These are phyloP conservation scores for Ophiostoma novo-ulmi DNA, from an alignment of 2,329 filamentous ascomycete species.

Conservation along the genomic window DNA sequence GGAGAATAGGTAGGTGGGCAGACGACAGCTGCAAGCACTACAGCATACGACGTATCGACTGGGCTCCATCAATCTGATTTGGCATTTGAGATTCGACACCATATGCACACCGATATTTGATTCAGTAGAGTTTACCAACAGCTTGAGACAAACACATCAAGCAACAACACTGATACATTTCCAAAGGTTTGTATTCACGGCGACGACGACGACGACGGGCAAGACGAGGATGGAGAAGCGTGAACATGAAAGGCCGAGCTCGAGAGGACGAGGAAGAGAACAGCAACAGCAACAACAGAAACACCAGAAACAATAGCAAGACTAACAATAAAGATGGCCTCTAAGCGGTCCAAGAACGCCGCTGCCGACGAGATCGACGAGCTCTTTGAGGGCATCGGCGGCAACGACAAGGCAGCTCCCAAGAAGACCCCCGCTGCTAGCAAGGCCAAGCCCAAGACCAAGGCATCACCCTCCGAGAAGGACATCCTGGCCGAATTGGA, in stretches of 20 bases:
- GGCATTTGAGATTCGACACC: background rate
- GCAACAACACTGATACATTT: background rate
- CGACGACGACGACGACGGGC: background rate
- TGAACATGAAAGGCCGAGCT: background rate
- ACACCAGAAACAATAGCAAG: background rate
- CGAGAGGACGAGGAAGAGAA: background rate
- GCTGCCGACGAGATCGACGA: conserved; percentile 60
- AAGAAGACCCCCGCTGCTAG: conserved; percentile 37
- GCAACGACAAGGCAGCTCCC: conserved; percentile 35
- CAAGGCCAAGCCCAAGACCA: conserved; percentile 42
- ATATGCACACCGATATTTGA: background rate
- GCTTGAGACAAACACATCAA: background rate
- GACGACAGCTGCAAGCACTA: background rate
- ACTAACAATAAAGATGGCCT: conserved; percentile 45
- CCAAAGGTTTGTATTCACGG: background rate
- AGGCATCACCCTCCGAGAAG: conserved; percentile 50
- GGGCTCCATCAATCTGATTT: conserved; percentile 2
- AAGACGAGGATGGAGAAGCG: too few relatives aligned
- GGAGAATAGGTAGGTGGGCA: background rate
- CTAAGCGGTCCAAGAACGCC: conserved; percentile 50
- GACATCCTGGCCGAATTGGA: conserved; percentile 87
- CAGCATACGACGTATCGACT: background rate
- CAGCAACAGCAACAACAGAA: too few relatives aligned
- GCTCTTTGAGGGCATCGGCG: conserved; percentile 58
- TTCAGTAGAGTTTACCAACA: background rate